Base-by-base conservation (phyloP, 495 filamentous ascomycete genomes). In the Hamigera avellanea region DNA sequence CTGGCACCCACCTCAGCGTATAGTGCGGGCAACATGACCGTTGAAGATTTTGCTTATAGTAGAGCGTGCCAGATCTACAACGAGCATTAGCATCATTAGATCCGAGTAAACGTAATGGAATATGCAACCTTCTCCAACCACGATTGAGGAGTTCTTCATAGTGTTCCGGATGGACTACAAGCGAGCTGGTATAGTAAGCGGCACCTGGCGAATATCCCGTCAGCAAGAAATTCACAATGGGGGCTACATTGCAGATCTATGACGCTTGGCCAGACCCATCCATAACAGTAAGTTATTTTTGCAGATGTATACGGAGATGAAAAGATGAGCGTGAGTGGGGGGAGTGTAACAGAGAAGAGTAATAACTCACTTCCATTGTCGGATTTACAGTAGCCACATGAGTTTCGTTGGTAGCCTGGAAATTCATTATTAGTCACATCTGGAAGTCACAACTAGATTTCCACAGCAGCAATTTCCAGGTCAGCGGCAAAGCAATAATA, bases 1-100 rank as follows among this genome's bases (percentile, higher is more conserved):
- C 5, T 23, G 25, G 10, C 30, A 32, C 50, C 19, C 55, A 77
- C 76, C 91, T 79, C 44, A 96, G 78, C 1, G 87, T 93, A 56
- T 96, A 95, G 43, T 94, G 86, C n/a, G 87, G 86, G 53, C 91
- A 98, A 51, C 91, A 98, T 38, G 86, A 83, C 37, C 76, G 62
- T 31, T 62, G 70, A 48, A 80, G 74, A 57, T 96, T 86, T 37
- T 86, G 91, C 46, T 91, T 86, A 66, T 98, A 98, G 45, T 95
- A 72, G n/a, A 89, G 65, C n/a, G 67, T 75, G 7, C 80, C 80
- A 27, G 80, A 83, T 54, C 78, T 81, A 39, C 34, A 48, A 35
- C 18, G 33, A 23, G 21, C 9, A 23, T 23, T 4, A 23, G 21
- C 21, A 23, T 23, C 21, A 23, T 5, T 23, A n/a, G n/a, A n/a